These are phyloP conservation scores for Dacryopinax spathularia DNA, from an alignment of 768 basidiomycete genomes.

Conservation along the genomic window DNA sequence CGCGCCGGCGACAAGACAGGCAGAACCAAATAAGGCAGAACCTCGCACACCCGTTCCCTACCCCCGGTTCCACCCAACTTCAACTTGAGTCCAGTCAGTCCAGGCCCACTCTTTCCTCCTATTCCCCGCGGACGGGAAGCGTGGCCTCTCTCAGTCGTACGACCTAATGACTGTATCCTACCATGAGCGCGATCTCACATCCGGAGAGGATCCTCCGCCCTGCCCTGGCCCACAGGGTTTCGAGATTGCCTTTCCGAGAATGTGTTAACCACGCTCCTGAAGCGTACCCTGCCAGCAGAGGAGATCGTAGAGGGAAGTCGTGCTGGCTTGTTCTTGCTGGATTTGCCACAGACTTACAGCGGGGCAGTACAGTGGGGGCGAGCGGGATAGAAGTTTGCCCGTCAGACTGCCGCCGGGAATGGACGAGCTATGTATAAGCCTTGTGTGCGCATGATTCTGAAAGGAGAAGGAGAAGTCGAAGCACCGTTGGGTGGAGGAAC, in stretches of 20 bases:
- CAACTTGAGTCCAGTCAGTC: not conserved
- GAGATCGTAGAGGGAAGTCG: no score
- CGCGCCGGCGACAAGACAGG: not conserved
- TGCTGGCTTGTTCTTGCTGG: no score
- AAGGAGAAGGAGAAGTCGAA: not conserved
- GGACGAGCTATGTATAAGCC: no score
- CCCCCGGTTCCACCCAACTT: not conserved
- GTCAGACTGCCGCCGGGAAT: no score
- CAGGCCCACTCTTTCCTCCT: not conserved
- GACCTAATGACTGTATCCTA: not conserved
- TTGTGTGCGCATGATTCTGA: no score
- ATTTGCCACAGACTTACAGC: no score
- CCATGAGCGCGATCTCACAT: no score
- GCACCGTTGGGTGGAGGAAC: not conserved
- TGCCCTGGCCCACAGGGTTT: no score
- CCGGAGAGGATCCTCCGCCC: no score
- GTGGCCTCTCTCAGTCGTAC: not conserved
- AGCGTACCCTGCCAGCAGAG: no score
- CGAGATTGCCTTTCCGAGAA: not conserved
- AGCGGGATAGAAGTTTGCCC: no score
- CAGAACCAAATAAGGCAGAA: slow-evolving; percentile 3
- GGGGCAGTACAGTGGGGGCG: no score
- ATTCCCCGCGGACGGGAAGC: not conserved
- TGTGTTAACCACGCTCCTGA: not conserved
- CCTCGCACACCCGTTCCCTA: not conserved